Base-by-base conservation (phyloP, 169 alveolate species). In the Pseudocohnilembus persalinus region DNA sequence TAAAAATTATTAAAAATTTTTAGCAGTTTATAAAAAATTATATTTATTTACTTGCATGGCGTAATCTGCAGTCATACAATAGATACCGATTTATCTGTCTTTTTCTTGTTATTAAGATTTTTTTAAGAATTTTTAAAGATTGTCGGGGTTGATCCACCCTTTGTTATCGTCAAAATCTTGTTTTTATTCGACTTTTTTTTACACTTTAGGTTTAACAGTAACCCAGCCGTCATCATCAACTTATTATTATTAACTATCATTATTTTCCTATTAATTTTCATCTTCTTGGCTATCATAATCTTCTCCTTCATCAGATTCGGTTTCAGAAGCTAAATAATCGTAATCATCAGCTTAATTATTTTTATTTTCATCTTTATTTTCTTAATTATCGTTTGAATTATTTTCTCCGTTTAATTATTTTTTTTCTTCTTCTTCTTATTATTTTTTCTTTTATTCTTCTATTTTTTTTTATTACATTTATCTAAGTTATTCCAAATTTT, bases 181-280 rank as follows among this genome's bases (percentile, higher is more conserved):
- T n/a, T 80, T 35, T 16, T 81, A 76, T 72, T 88, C 85, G 64
- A 49, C 73, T 63, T 84, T 73, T 64, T 80, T 76, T 63, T 84
- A 30, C 30, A 25, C 76, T 68, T 78, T 80, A 33, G 80, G 83
- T 4, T 30, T 73, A 31, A 86, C 90, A 31, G 63, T 83, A 31
- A 29, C 76, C 90, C 90, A 86, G 16, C 80, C 90, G 31, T 86
- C 90, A 79, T 80, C 83, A 11, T 84, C 89, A n/a, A 68, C 89
- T 32, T 79, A 20, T 31, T 85, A 29, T 25, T 84, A 26, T 31
- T 77, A 27, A 33, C 73, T 27, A 72, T 77, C 24, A 35, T 76
- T 31, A 26, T 78, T 75, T 73, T 74, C 64, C 35, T 34, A 78
- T 79, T 79, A 72, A 73, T 77, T 64, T 34, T 88, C 80, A 64